Percentiles rank a stretch among this genome's conserved stretches.
Conservation (phyloP, 306 rosid species). For the Casuarina cunninghamiana region DNA sequence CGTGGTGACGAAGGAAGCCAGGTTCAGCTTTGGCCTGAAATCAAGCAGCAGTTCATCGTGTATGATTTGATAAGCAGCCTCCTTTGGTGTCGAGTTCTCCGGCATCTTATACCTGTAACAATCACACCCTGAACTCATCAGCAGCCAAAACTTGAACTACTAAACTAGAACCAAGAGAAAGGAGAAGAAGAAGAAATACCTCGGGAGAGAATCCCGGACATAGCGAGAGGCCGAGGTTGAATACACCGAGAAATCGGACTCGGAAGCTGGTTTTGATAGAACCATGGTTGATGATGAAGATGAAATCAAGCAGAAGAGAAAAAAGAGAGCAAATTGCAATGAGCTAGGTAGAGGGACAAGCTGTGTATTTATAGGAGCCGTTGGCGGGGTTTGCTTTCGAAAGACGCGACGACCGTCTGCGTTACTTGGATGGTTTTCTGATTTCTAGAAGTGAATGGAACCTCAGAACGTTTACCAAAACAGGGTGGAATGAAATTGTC, state of each 20-base stretch:
- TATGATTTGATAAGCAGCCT: slow-evolving; percentile 55
- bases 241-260: slow-evolving; percentile 35
- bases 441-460: no score
- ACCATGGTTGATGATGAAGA: slow-evolving; percentile 25
- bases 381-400: no score
- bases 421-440: no score
- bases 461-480: no score
- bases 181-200: not conserved
- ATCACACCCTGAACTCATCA: not conserved
- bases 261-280: slow-evolving; percentile 32
- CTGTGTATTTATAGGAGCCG: no score
- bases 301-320: not conserved
- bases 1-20: slow-evolving; percentile 84
- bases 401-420: no score
- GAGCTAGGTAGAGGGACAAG: no score
- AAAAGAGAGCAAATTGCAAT: not conserved
- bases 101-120: slow-evolving; percentile 39
- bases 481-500: no score
- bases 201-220: slow-evolving; percentile 36
- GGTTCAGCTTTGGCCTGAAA: slow-evolving; percentile 59
- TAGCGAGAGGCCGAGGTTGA: slow-evolving; percentile 46
- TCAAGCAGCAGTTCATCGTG: slow-evolving; percentile 67
- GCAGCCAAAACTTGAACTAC: not conserved
- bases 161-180: not conserved
- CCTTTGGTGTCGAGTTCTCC: slow-evolving; percentile 59